A percentile compares a stretch with the other conserved stretches of the same genome.
Conservation (phyloP, 495 filamentous ascomycete genomes). For the Talaromyces borbonicus region DNA sequence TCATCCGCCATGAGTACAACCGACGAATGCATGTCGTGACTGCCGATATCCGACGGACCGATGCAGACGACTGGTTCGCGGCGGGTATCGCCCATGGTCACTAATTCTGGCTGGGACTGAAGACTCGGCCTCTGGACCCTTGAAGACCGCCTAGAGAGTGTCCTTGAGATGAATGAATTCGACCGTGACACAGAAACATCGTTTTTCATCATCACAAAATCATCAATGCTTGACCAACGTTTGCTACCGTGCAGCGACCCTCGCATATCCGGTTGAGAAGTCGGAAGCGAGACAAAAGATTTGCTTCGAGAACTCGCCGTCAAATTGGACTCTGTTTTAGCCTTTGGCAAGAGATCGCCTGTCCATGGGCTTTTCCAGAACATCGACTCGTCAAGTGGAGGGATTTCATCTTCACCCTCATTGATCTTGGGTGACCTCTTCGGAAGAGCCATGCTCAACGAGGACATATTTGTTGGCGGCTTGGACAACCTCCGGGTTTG, state of each 20-base stretch:
- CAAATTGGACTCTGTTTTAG: neutral
- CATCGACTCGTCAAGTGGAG: slow-evolving; percentile 5
- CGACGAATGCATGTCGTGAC: neutral
- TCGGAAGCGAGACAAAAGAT: slow-evolving; percentile 1
- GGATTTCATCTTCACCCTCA: neutral
- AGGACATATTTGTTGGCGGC: slow-evolving; percentile 18
- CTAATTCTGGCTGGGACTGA: neutral
- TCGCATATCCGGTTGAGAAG: neutral
- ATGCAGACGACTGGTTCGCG: neutral
- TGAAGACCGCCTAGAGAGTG: neutral
- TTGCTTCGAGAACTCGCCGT: neutral
- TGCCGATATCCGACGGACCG: slow-evolving; percentile 1
- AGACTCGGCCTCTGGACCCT: neutral
- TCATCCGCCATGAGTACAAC: slow-evolving; percentile 9
- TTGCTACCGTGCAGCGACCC: neutral
- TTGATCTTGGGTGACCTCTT: slow-evolving; percentile 11
- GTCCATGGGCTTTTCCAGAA: slow-evolving; percentile 9
- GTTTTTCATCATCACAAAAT: neutral
- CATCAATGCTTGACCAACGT: slow-evolving; percentile 4
- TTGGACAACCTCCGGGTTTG: slow-evolving; percentile 34
- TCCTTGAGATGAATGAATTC: slow-evolving; percentile 3
- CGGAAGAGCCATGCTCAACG: neutral
- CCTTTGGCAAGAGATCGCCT: slow-evolving; percentile 7
- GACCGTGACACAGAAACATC: slow-evolving; percentile 3
- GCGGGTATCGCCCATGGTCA: slow-evolving; percentile 2